Evolutionary conservation across 2,329 filamentous ascomycete species (phyloP).

Genomic region (Epichloe coenophiala): DNA sequence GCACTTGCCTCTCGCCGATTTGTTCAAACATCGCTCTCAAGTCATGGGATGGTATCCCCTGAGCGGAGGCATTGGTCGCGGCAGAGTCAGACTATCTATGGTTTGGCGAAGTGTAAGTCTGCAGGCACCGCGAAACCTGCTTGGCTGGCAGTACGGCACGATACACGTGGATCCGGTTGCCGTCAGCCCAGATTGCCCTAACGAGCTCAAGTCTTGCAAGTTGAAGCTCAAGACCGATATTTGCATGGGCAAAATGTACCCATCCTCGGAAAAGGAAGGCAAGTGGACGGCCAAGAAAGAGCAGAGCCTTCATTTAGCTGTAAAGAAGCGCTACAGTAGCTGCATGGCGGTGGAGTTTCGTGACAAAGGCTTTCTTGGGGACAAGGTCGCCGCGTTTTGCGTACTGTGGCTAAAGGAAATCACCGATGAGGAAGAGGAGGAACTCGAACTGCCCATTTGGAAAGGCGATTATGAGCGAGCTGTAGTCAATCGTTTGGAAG

Average conservation of each 20-base stretch:
- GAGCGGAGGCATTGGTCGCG: constrained; percentile 59
- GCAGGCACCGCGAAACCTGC: constrained; percentile 40
- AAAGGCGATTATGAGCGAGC: constrained; percentile 39
- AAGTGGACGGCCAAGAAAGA: constrained; percentile 41
- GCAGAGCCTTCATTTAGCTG: constrained; percentile 33
- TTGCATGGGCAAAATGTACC: constrained; percentile 43
- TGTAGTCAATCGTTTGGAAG: constrained; percentile 30
- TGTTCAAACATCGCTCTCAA: constrained; percentile 51
- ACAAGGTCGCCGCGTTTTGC: constrained; percentile 46
- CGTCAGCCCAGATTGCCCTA: constrained; percentile 29
- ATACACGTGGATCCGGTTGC: constrained; percentile 45
- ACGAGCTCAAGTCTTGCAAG: constrained; percentile 33
- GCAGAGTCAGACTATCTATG: constrained; percentile 54
- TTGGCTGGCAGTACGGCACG: constrained; percentile 63
- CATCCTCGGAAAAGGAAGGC: constrained; percentile 24
- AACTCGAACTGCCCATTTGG: constrained; percentile 49
- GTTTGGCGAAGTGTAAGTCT: constrained; percentile 59
- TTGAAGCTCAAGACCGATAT: constrained; percentile 48
- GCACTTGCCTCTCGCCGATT: constrained; percentile 47
- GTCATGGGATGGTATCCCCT: constrained; percentile 53
- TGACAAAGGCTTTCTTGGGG: constrained; percentile 26
- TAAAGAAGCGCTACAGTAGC: constrained; percentile 43
- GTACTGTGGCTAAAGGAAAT: constrained; percentile 60
- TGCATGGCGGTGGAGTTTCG: constrained; percentile 44
- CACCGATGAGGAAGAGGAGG: constrained; percentile 49